Percentiles rank a stretch among this genome's conserved stretches.
Conservation (phyloP, 805 yeast species). For the Debaryomyces prosopidis region DNA sequence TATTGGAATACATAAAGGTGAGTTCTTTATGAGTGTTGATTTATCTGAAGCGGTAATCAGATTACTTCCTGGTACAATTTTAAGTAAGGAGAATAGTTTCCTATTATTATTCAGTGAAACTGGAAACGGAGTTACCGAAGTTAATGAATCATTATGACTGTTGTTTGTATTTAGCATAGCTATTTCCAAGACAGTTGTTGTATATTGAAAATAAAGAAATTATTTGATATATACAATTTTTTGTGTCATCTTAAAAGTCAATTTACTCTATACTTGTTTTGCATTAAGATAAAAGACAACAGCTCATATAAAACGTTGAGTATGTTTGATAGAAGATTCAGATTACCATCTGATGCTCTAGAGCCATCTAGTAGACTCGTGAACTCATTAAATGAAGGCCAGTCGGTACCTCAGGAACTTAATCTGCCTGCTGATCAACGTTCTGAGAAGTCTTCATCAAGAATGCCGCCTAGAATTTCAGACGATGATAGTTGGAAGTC, state of each 20-base stretch:
- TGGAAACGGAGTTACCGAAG: conserved; percentile 10
- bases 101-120: conserved; percentile 5
- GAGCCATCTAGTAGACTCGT: neutral
- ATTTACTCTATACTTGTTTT: neutral
- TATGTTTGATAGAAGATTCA: neutral
- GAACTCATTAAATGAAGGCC: neutral
- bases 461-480: neutral
- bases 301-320: neutral
- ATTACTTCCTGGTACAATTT: neutral
- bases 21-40: neutral
- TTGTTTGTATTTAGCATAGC: neutral
- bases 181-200: neutral
- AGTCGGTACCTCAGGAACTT: neutral
- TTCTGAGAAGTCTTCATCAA: neutral
- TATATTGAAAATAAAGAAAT: neutral
- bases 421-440: neutral
- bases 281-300: neutral
- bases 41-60: neutral
- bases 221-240: neutral
- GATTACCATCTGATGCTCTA: neutral
- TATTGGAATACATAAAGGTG: conserved; percentile 15
- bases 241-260: neutral
- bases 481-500: neutral
- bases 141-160: neutral
- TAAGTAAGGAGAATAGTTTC: conserved; percentile 12